phyloP scores from a whole-genome alignment of 805 yeast species.

The Lipomyces mesembrius region DNA sequence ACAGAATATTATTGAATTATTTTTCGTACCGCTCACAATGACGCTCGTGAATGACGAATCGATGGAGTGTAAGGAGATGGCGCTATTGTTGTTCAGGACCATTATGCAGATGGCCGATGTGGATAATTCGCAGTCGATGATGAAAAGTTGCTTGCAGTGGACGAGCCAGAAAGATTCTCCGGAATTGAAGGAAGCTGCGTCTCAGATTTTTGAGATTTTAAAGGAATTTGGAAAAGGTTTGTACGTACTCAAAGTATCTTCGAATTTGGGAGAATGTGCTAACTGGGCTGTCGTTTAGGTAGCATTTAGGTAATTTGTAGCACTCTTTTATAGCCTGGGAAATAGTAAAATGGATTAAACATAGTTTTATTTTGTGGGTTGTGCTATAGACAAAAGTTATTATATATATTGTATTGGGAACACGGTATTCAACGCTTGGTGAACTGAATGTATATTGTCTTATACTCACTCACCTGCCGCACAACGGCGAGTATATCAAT shows the following conservation, averaged over 20 bases:
- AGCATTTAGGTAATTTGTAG: background rate
- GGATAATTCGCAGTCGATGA: conserved; percentile 38
- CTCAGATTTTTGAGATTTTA: conserved; percentile 19
- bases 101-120: conserved; percentile 58
- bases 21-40: conserved; percentile 81
- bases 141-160: conserved; percentile 31
- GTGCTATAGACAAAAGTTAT: background rate
- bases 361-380: background rate
- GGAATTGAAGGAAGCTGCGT: conserved; percentile 48
- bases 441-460: too few relatives aligned
- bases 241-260: background rate
- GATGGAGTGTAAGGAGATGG: conserved; percentile 81
- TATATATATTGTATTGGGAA: too few relatives aligned
- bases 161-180: conserved; percentile 44
- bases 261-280: background rate
- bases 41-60: conserved; percentile 78
- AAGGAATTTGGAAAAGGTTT: conserved; percentile 11
- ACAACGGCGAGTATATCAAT: too few relatives aligned
- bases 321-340: background rate
- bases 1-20: conserved; percentile 65
- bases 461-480: too few relatives aligned
- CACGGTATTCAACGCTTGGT: too few relatives aligned
- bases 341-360: background rate
- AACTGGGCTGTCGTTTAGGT: background rate
- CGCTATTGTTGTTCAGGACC: conserved; percentile 61